Conservation (phyloP, 1,284 basidiomycete genomes). For the Melampsora larici-populina region DNA sequence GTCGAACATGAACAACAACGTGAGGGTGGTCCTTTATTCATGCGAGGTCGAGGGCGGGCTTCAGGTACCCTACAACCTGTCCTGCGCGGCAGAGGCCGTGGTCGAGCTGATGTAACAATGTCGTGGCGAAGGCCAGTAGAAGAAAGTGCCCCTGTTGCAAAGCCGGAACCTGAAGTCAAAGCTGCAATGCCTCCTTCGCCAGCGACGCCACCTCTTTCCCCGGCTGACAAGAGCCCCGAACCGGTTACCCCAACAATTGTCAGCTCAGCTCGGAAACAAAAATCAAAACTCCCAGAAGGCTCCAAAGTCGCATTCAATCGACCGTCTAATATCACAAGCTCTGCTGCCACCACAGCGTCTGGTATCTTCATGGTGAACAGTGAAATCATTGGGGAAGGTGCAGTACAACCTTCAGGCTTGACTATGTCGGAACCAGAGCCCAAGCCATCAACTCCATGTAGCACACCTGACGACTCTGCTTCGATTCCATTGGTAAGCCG, state of each 20-base stretch:
- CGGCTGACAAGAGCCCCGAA: not conserved
- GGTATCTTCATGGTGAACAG: constrained; percentile 43
- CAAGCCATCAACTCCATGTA: constrained; percentile 13
- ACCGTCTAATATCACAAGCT: constrained; percentile 18
- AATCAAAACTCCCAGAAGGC: constrained; percentile 33
- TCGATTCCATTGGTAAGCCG: constrained; percentile 29
- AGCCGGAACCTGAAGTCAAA: not conserved
- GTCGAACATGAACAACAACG: not conserved
- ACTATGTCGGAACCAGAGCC: not conserved
- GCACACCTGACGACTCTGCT: constrained; percentile 1
- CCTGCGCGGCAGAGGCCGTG: constrained; percentile 6
- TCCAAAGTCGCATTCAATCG: constrained; percentile 36
- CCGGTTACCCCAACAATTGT: not conserved
- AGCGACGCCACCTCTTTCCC: not conserved
- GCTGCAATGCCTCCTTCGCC: not conserved
- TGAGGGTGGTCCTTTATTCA: constrained; percentile 9
- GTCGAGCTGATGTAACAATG: constrained; percentile 30
- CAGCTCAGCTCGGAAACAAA: not conserved
- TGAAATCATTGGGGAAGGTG: constrained; percentile 30
- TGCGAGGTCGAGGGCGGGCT: constrained; percentile 23
- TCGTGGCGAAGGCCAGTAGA: constrained; percentile 39
- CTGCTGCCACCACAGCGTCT: not conserved
- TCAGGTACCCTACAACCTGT: not conserved
- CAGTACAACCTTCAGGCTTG: not conserved
- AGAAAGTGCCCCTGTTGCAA: constrained; percentile 1